Conservation (phyloP, 306 rosid species). For the Mucuna pruriens region DNA sequence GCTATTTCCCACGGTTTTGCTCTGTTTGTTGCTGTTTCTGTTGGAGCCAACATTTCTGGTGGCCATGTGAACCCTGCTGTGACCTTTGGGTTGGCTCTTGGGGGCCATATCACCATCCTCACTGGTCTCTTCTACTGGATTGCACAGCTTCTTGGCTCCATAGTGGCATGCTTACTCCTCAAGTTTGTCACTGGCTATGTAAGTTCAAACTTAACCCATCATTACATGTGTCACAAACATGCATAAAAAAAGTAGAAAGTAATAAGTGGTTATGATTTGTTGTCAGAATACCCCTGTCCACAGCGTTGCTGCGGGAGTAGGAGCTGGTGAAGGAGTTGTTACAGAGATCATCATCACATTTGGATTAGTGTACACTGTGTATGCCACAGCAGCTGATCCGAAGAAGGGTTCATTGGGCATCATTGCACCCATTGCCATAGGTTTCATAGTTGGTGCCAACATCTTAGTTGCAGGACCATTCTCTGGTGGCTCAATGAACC, state of each 20-base stretch:
- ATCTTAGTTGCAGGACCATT: conserved; percentile 89
- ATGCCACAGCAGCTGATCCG: conserved; percentile 93
- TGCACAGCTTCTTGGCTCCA: conserved; percentile 87
- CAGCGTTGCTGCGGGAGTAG: conserved; percentile 69
- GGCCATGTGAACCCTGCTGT: conserved; percentile 98
- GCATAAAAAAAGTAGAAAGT: not conserved
- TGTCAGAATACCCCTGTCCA: conserved; percentile 67
- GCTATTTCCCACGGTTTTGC: conserved; percentile 88
- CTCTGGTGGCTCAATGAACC: conserved; percentile 96
- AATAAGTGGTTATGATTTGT: not conserved
- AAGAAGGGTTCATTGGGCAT: conserved; percentile 83
- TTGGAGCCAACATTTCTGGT: conserved; percentile 88
- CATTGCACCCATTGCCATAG: conserved; percentile 91
- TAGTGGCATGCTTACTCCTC: conserved; percentile 81
- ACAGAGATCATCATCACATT: conserved; percentile 79
- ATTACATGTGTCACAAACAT: not conserved
- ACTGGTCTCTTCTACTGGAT: conserved; percentile 84
- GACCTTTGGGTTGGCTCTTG: conserved; percentile 86
- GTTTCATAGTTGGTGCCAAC: conserved; percentile 91
- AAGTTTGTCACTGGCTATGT: conserved; percentile 81
- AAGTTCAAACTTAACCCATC: conserved; percentile 26
- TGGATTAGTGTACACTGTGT: conserved; percentile 85
- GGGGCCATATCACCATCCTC: conserved; percentile 87
- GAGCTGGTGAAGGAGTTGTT: conserved; percentile 76
- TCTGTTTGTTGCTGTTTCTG: conserved; percentile 82